phyloP scores from a whole-genome alignment of 2,329 filamentous ascomycete species.

The Rhynchosporium secalis region DNA sequence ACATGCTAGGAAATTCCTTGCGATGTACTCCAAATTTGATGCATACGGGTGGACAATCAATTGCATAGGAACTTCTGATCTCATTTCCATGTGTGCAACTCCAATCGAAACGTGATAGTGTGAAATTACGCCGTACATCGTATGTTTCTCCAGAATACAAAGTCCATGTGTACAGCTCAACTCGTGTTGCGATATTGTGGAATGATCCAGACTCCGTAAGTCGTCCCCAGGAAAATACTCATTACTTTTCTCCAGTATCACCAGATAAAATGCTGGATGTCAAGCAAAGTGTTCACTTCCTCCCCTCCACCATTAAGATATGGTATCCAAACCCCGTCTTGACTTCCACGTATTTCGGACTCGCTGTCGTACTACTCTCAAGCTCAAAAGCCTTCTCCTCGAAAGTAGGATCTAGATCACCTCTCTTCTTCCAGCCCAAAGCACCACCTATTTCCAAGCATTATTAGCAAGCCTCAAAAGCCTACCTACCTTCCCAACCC shows the following conservation, averaged over 20 bases:
- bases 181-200: neutral
- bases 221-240: neutral
- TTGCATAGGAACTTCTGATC: slow-evolving; percentile 34
- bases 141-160: too few relatives aligned
- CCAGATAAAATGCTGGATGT: neutral
- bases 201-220: slow-evolving; percentile 13
- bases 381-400: slow-evolving; percentile 71
- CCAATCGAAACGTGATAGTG: too few relatives aligned
- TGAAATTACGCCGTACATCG: too few relatives aligned
- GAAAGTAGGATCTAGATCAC: slow-evolving; percentile 66
- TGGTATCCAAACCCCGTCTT: slow-evolving; percentile 79
- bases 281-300: slow-evolving; percentile 31
- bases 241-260: neutral
- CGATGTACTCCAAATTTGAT: slow-evolving; percentile 39
- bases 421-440: slow-evolving; percentile 72
- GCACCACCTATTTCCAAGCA: slow-evolving; percentile 56
- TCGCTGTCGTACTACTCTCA: slow-evolving; percentile 62
- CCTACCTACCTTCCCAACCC: neutral
- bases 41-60: slow-evolving; percentile 37
- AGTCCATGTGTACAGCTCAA: neutral
- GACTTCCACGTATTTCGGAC: slow-evolving; percentile 66
- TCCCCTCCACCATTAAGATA: slow-evolving; percentile 67
- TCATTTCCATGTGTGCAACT: too few relatives aligned
- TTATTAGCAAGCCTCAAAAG: slow-evolving; percentile 1
- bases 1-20: slow-evolving; percentile 33